phyloP scores from a whole-genome alignment of 2,329 filamentous ascomycete species.

The Oidium heveae region DNA sequence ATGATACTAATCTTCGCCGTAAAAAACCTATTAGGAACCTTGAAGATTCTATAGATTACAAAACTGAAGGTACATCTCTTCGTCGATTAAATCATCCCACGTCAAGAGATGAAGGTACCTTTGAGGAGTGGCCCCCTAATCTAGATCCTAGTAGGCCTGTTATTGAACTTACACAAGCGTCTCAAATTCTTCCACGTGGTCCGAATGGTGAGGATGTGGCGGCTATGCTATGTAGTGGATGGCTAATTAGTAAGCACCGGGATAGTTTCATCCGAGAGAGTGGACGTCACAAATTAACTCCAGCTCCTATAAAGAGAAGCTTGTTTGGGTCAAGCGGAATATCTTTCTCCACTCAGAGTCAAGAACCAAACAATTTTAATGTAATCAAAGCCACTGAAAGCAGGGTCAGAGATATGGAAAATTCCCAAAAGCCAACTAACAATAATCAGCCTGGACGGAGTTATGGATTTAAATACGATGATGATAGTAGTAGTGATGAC shows the following conservation, averaged over 20 bases:
- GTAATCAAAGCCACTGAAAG: neutral
- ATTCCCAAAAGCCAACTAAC: neutral
- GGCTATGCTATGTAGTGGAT: neutral
- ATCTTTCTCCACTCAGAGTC: neutral
- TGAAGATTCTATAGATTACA: neutral
- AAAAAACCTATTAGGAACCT: neutral
- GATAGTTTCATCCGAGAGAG: neutral
- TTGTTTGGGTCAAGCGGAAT: neutral
- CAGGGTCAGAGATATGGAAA: neutral
- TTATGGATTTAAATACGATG: neutral
- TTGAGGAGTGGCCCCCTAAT: constrained; percentile 1
- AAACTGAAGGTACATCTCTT: too few relatives aligned
- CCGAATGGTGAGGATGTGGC: constrained; percentile 1
- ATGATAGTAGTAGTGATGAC: constrained; percentile 1
- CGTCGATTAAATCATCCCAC: neutral
- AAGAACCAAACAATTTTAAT: neutral
- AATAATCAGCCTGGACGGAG: neutral
- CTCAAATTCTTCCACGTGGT: neutral
- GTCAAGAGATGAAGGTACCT: too few relatives aligned
- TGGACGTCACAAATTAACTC: neutral
- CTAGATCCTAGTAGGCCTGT: neutral
- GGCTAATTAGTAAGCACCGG: neutral
- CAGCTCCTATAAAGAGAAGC: neutral
- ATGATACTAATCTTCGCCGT: neutral
- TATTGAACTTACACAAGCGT: neutral